Percentiles rank a stretch among this genome's conserved stretches.
Conservation (phyloP, 2,329 filamentous ascomycete genomes). For the Arthrinium phaeospermum region DNA sequence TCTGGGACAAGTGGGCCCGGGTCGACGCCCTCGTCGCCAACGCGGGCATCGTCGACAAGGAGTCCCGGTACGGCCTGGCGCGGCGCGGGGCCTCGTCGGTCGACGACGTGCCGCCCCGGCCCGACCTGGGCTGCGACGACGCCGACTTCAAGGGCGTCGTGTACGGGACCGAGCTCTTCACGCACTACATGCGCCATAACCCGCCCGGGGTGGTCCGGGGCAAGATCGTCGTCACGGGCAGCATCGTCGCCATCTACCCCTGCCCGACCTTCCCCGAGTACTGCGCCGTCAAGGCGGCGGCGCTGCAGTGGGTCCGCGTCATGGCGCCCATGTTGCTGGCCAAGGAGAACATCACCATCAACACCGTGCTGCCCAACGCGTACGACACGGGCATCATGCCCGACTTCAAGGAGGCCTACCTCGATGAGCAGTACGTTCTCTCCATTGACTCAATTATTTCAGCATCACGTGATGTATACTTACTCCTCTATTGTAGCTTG, state of each 20-base stretch:
- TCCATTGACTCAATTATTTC: background rate
- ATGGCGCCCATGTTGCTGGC: slow-evolving; percentile 25
- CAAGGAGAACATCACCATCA: slow-evolving; percentile 30
- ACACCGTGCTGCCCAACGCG: slow-evolving; percentile 27
- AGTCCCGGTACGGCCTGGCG: slow-evolving; percentile 25
- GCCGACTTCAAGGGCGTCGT: slow-evolving; percentile 28
- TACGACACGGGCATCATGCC: slow-evolving; percentile 27
- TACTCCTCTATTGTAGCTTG: slow-evolving; percentile 16
- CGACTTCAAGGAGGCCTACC: slow-evolving; percentile 25
- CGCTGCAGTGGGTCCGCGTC: slow-evolving; percentile 23
- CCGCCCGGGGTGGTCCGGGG: slow-evolving; percentile 18
- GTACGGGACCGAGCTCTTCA: slow-evolving; percentile 28
- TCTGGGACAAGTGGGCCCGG: slow-evolving; percentile 26
- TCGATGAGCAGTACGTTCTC: slow-evolving; percentile 23
- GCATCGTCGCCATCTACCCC: slow-evolving; percentile 25
- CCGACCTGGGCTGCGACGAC: slow-evolving; percentile 26
- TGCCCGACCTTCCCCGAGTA: slow-evolving; percentile 29
- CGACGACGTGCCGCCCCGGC: slow-evolving; percentile 26
- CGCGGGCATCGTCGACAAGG: slow-evolving; percentile 26
- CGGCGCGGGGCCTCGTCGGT: slow-evolving; percentile 16
- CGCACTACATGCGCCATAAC: slow-evolving; percentile 29
- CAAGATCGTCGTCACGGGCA: slow-evolving; percentile 28
- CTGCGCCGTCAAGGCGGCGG: slow-evolving; percentile 24
- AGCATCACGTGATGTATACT: background rate
- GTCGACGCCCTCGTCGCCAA: slow-evolving; percentile 29